phyloP scores from a whole-genome alignment of 768 basidiomycete genomes.

The Paxillus ammoniavirescens region DNA sequence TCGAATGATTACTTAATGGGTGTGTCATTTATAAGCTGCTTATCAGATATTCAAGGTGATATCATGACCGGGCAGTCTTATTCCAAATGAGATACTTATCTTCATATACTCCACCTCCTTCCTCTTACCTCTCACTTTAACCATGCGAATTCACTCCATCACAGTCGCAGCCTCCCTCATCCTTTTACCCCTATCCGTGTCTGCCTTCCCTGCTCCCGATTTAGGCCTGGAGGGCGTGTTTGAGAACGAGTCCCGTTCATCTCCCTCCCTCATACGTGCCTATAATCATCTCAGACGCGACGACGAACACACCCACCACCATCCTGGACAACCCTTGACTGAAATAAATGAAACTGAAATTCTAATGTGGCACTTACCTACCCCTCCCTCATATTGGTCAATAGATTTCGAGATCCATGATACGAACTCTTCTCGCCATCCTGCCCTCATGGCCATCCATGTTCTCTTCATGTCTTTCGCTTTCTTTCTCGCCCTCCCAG shows the following conservation, averaged over 20 bases:
- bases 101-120: too few species aligned
- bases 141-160: slow-evolving; percentile 9
- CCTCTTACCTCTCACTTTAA: not conserved
- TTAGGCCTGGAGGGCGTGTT: not conserved
- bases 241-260: not conserved
- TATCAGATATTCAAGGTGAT: too few species aligned
- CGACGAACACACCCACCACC: slow-evolving; percentile 45
- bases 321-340: slow-evolving; percentile 47
- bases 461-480: slow-evolving; percentile 72
- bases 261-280: slow-evolving; percentile 3
- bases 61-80: too few species aligned
- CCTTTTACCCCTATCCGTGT: slow-evolving; percentile 16
- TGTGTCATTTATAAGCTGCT: too few species aligned
- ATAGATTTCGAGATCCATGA: slow-evolving; percentile 67
- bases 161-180: slow-evolving; percentile 4
- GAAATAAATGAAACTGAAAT: slow-evolving; percentile 79
- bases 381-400: slow-evolving; percentile 80
- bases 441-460: slow-evolving; percentile 73
- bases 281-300: slow-evolving; percentile 12
- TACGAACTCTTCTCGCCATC: slow-evolving; percentile 46
- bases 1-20: too few species aligned
- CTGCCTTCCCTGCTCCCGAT: slow-evolving; percentile 24
- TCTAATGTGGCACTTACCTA: slow-evolving; percentile 59
- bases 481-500: slow-evolving; percentile 81
- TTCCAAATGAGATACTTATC: too few species aligned